Base-by-base conservation (phyloP, 257 asterid genomes). In the Gentiana dahurica region DNA sequence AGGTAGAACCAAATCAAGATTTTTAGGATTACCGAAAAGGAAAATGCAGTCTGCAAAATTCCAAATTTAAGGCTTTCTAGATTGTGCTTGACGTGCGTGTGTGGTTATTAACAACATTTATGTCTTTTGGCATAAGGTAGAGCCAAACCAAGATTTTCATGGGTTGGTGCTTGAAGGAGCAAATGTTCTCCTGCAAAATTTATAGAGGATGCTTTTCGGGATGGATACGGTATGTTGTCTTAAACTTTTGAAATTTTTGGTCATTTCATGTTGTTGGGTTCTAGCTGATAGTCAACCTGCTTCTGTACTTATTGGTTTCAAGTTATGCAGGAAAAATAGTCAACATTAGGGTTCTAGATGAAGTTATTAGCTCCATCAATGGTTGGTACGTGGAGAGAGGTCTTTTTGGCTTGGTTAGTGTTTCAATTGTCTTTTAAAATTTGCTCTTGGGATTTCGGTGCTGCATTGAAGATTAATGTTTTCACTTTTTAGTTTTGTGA, bases 1-100 rank as follows among this genome's bases (percentile, higher is more conserved):
- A 92, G 98, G 95, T 92, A 88, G 98, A 92, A 67, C 98, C 95
- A 79, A 92, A 92, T 70, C 97, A 88, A 79, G 97, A 92, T 83
- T 92, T 92, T 69, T 90, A 74, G 70, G 98, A 24, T 24, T 24
- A 24, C 24, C 24, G 24, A 24, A 24, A 24, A 24, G 24, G 24
- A 24, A 24, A 24, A 24, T 24, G 24, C 24, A 24, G 24, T 24
- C 34, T 12, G 32, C 24, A 51, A 36, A 34, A 36, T 61, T 7
- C 24, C 2, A 38, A 5, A 2, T 38, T 41, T 49, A 37, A 1
- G 4, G 1, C n/a, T 12, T 12, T 5, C 32, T 2, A 46, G 12
- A 24, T 2, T 33, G 37, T 36, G 13, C 34, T 63, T 41, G 33
- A 37, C 49, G 24, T 54, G 10, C 13, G 2, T 6, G 44, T 41